A percentile compares a stretch with the other conserved stretches of the same genome.
Conservation (phyloP, 495 filamentous ascomycete genomes). For the Tetracladium setigerum region DNA sequence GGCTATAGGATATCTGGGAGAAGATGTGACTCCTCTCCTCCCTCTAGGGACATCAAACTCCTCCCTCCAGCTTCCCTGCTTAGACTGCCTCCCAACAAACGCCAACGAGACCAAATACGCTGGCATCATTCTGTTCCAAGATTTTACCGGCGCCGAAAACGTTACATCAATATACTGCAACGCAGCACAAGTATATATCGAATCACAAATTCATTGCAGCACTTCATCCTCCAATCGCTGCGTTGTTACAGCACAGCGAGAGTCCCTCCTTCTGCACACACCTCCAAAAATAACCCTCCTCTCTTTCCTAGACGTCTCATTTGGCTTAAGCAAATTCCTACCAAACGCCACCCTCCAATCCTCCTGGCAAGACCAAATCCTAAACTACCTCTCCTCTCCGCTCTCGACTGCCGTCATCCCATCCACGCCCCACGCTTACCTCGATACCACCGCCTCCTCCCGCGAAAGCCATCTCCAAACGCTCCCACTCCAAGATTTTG, state of each 20-base stretch:
- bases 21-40: constrained; percentile 6
- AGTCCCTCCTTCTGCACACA: constrained; percentile 4
- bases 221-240: constrained; percentile 1
- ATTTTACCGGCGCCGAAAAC: constrained; percentile 11
- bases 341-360: constrained; percentile 2
- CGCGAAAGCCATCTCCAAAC: constrained; percentile 7
- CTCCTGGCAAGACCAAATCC: constrained; percentile 5
- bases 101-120: constrained; percentile 1
- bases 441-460: not conserved
- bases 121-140: constrained; percentile 12
- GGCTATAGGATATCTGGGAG: constrained; percentile 13
- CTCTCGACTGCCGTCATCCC: constrained; percentile 10
- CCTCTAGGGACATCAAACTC: not conserved
- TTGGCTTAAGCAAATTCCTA: constrained; percentile 1
- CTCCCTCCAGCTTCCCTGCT: not conserved
- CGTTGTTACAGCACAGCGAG: constrained; percentile 12
- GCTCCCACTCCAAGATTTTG: constrained; percentile 10
- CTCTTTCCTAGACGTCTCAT: not conserved
- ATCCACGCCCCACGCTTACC: constrained; percentile 1
- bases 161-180: constrained; percentile 15
- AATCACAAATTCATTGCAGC: constrained; percentile 7
- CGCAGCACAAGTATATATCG: constrained; percentile 11
- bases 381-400: constrained; percentile 12
- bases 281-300: constrained; percentile 4
- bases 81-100: constrained; percentile 5